Base-by-base conservation (phyloP, 768 basidiomycete genomes). In the Phaeolepiota aurea region DNA sequence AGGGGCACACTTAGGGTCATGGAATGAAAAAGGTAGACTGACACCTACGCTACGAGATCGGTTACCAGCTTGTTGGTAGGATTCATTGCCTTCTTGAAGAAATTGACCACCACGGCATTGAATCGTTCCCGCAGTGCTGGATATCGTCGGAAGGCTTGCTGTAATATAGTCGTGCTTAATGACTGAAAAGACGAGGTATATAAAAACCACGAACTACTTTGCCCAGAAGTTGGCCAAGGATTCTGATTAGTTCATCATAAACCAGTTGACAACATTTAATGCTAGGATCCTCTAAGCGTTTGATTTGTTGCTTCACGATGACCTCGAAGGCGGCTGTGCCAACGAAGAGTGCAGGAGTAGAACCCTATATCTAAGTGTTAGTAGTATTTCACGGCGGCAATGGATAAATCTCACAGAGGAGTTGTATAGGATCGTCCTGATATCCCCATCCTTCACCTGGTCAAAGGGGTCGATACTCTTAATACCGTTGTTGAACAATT, bases 231-330 rank as follows among this genome's bases (percentile, higher is more conserved):
- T 96, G 92, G 13, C 86, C 82, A 32, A 99, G 77, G 46, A 99
- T 99, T 36, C 96, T 81, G 55, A 97, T 96, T 30, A 99, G 76
- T 56, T 98, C 96, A 52, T 98, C 96, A 48, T 97, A 98, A 3
- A 99, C 88, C 44, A 98, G 71, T 48, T 92, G 83, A 54, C 91
- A 94, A 54, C 96, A 98, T 57, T 93, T 93, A 50, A 97, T 63
- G 48, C 77, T 71, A 10, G 96, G 96, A 4, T 98, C 96, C 57
- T 98, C 96, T 40, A 99, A 65, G 31, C 96, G 78, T 62, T 92
- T 87, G 62, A 99, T 99, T 64, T 99, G 96, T 58, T 98, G 90
- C 69, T 98, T 99, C 51, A 98, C 90, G 51, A 99, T 98, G 45
- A 93, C 89, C 54, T 99, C 96, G 53, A 99, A 99, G 4, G 94